These are phyloP conservation scores for Cercospora nicotianae DNA, from an alignment of 2,329 filamentous ascomycete genomes.

Conservation along the genomic window DNA sequence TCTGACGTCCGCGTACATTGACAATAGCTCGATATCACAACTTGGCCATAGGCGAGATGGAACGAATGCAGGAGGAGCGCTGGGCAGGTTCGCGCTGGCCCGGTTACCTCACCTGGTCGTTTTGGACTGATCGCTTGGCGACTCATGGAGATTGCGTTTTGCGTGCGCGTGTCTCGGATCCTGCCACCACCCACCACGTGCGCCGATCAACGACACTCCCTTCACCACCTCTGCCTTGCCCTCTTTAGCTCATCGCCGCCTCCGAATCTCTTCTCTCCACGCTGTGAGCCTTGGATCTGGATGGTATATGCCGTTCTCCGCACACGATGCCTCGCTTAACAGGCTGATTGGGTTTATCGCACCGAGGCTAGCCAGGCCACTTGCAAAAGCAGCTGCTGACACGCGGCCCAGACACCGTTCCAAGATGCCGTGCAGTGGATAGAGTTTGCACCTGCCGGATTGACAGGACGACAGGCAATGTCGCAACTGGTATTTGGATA, in stretches of 20 bases:
- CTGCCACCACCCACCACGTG: not conserved
- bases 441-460: conserved; percentile 15
- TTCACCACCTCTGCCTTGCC: not conserved
- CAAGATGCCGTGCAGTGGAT: not conserved
- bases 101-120: not conserved
- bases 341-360: not conserved
- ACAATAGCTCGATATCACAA: not conserved
- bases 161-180: not conserved
- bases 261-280: not conserved
- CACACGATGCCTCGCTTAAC: not conserved
- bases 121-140: not conserved
- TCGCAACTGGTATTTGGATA: not conserved
- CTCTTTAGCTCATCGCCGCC: not conserved
- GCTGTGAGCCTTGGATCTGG: not conserved
- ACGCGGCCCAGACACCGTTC: not conserved
- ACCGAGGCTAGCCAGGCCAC: not conserved
- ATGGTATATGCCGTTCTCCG: not conserved
- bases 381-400: not conserved
- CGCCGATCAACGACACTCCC: not conserved
- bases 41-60: not conserved
- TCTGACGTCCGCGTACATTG: not conserved
- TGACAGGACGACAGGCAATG: conserved; percentile 7
- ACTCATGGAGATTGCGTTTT: not conserved
- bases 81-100: not conserved
- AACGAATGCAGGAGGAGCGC: not conserved